Evolutionary conservation across 768 basidiomycete genomes (phyloP), one percentile per base, ranked within the genome.

Genomic region (Tremella mesenterica): DNA sequence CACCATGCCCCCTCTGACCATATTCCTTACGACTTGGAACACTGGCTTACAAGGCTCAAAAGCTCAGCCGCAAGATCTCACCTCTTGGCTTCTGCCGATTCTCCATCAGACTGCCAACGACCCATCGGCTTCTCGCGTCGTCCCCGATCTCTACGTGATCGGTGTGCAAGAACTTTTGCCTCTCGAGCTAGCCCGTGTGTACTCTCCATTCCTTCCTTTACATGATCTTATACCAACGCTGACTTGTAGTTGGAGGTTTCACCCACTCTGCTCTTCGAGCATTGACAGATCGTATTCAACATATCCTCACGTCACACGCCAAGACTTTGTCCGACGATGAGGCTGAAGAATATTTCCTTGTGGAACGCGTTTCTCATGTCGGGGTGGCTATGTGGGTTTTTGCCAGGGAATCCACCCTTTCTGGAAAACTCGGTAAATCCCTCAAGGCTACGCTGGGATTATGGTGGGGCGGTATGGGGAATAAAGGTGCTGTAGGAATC

Each of bases 121-220:
- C 4, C 88, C 91, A 34, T 89, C 91, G 69, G 81, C 92, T 28
- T 80, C 93, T 36, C 21, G 52, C 16, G 38, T 46, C 10, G 48
- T 65, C 25, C 67, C 67, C 2, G 67, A 69, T 54, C 44, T 69
- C 29, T 69, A 69, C 43, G 91, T 84, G 5, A 85, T 96, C 48
- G 89, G 88, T 2, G 91, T 95, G 60, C 93, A 97, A 71, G 93
- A 97, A 71, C 78, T 95, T 23, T 77, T 93, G 12, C 91, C 90
- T 5, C 78, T 97, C 2, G 87, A 92, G 68, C 82, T 90, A 34
- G 85, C 86, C 57, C 79, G 86, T 89, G 74, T 62, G 85, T 82
- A 1, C 6, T 10, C 0, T 9, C 50, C 49, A 43, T 33, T 27
- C 10, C 45, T 27, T 41, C 14, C 16, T 20, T 33, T 25, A 34